Evolutionary conservation across 2,329 filamentous ascomycete species (phyloP).

Genomic region (Botrytis pseudocinerea): DNA sequence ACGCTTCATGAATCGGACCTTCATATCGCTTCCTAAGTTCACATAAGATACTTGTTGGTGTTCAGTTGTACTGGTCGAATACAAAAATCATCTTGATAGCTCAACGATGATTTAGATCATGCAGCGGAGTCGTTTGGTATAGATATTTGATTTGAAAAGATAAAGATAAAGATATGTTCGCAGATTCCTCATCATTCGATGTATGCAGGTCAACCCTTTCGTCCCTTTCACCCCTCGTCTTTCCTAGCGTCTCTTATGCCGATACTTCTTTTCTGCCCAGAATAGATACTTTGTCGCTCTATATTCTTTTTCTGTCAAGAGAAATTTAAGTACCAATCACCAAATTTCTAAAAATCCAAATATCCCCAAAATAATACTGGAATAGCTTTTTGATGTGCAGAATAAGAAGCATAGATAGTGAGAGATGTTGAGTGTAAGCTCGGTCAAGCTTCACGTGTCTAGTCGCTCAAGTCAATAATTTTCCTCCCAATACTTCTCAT

Average conservation of each 20-base stretch:
- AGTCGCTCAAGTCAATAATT: conserved; percentile 7
- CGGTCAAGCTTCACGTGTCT: background rate
- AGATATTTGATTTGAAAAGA: background rate
- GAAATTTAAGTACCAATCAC: background rate
- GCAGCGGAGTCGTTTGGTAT: background rate
- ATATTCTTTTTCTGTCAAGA: background rate
- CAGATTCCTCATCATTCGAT: background rate
- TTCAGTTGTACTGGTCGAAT: background rate
- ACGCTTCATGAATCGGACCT: background rate
- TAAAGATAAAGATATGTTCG: background rate
- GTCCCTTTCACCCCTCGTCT: no score
- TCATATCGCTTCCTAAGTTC: background rate
- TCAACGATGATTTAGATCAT: background rate
- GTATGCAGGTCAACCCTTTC: background rate
- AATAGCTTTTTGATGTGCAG: background rate
- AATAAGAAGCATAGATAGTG: background rate
- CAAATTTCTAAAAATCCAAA: background rate
- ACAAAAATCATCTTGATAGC: rapidly evolving
- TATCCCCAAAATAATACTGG: background rate
- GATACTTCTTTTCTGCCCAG: background rate
- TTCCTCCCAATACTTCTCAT: background rate
- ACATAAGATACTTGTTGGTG: background rate
- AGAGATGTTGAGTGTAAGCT: background rate
- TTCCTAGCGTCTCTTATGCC: background rate
- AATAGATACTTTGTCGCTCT: background rate